These are phyloP conservation scores for Saturnispora silvae DNA, from an alignment of 805 yeast species.

Conservation along the genomic window DNA sequence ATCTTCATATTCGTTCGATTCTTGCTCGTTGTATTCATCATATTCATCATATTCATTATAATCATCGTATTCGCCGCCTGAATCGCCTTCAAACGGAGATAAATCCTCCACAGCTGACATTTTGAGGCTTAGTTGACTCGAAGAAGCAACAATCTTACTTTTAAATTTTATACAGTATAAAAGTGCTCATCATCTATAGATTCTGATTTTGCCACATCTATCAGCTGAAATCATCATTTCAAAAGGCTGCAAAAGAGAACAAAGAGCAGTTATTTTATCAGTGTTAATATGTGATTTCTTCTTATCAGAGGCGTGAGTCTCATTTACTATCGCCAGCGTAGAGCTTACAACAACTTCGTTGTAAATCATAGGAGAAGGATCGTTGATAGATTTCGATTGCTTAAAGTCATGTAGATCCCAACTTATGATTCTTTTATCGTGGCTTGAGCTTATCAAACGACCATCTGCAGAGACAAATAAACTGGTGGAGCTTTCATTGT, in stretches of 20 bases:
- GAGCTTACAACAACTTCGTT: slow-evolving; percentile 30
- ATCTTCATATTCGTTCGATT: slow-evolving; percentile 10
- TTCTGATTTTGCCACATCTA: slow-evolving; percentile 52
- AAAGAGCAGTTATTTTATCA: slow-evolving; percentile 8
- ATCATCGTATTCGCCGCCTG: slow-evolving; percentile 4
- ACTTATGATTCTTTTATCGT: slow-evolving; percentile 19
- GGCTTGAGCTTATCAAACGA: slow-evolving; percentile 14
- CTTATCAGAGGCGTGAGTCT: slow-evolving; percentile 18
- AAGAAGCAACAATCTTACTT: too few species aligned
- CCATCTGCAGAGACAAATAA: slow-evolving; percentile 9
- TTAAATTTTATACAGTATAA: not conserved
- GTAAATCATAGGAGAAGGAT: slow-evolving; percentile 12
- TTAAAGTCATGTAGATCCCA: slow-evolving; percentile 30
- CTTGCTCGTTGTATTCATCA: not conserved
- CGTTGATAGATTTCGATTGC: slow-evolving; percentile 24
- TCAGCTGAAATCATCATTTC: slow-evolving; percentile 59
- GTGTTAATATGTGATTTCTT: not conserved
- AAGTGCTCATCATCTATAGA: slow-evolving; percentile 29
- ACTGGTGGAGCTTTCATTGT: slow-evolving; percentile 14
- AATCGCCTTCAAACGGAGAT: not conserved
- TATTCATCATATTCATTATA: slow-evolving; percentile 8
- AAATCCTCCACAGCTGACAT: too few species aligned
- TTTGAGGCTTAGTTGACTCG: too few species aligned
- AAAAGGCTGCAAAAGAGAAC: slow-evolving; percentile 9
- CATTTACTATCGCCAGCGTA: slow-evolving; percentile 31